Evolutionary conservation across 257 asterid species (phyloP).

Genomic region (Nicotiana noctiflora): DNA sequence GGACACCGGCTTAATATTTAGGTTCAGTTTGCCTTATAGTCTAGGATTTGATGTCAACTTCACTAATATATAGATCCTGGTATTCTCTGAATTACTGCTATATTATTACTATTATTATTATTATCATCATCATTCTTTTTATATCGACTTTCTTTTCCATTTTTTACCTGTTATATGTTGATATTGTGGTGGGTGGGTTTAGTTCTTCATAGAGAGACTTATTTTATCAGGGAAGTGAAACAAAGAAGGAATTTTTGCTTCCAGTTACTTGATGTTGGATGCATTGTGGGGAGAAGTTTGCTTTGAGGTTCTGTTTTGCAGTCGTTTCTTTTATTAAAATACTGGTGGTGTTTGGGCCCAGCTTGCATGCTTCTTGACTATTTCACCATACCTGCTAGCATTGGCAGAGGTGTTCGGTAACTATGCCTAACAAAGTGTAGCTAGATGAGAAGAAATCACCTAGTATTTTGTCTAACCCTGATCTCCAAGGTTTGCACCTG

Average conservation of each 20-base stretch:
- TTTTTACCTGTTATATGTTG: neutral
- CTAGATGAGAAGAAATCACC: too few species aligned
- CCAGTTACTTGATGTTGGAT: neutral
- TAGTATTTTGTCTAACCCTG: too few species aligned
- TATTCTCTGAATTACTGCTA: neutral
- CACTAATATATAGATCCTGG: neutral
- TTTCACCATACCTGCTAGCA: too few species aligned
- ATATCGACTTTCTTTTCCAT: neutral
- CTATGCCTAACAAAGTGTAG: too few species aligned
- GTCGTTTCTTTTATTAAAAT: too few species aligned
- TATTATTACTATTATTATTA: too few species aligned
- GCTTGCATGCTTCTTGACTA: too few species aligned
- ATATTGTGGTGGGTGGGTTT: neutral
- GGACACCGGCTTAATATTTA: neutral
- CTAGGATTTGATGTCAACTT: neutral
- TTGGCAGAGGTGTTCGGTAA: too few species aligned
- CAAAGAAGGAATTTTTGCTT: neutral
- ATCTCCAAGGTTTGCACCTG: too few species aligned
- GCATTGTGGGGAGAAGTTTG: neutral
- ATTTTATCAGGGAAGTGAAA: neutral
- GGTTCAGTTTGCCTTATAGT: neutral
- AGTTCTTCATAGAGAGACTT: neutral
- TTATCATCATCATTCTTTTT: too few species aligned
- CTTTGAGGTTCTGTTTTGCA: neutral
- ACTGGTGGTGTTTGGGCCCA: too few species aligned